phyloP scores from a whole-genome alignment of 768 basidiomycete species.

The Macrocybe gigantea region DNA sequence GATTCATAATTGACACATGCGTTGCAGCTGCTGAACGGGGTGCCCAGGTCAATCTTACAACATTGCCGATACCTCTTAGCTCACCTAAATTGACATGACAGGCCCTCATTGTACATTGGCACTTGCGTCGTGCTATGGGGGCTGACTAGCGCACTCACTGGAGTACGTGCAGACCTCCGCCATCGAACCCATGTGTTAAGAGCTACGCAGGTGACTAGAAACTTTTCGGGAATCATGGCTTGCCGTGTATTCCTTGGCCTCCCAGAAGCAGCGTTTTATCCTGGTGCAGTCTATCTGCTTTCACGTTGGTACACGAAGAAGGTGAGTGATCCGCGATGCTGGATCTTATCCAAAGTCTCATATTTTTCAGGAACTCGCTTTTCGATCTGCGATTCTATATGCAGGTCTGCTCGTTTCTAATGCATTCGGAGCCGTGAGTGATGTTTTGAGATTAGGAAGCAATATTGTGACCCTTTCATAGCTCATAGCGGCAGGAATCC shows the following conservation, averaged over 20 bases:
- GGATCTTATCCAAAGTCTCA: neutral
- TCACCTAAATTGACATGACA: conserved; percentile 13
- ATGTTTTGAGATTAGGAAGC: neutral
- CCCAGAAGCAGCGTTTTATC: conserved; percentile 65
- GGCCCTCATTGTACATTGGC: conserved; percentile 60
- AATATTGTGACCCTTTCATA: conserved; percentile 14
- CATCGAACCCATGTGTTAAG: neutral
- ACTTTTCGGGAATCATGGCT: conserved; percentile 47
- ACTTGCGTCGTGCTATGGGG: conserved; percentile 59
- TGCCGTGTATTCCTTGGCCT: conserved; percentile 60
- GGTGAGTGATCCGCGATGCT: conserved; percentile 18
- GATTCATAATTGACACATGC: too few relatives aligned
- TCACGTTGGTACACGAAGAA: conserved; percentile 57
- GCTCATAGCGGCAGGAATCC: conserved; percentile 72
- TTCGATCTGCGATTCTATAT: conserved; percentile 57
- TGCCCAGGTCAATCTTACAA: conserved; percentile 36
- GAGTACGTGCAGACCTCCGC: conserved; percentile 28
- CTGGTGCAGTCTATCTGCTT: conserved; percentile 42
- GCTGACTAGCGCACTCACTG: conserved; percentile 55
- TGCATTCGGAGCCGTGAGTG: conserved; percentile 57
- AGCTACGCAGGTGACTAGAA: conserved; percentile 39
- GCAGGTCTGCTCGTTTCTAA: conserved; percentile 57
- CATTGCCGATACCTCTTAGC: neutral
- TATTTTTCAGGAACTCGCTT: conserved; percentile 49
- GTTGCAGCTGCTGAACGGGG: conserved; percentile 45